Percentiles rank a stretch among this genome's conserved stretches.
phyloP scores from a whole-genome alignment of 2,329 filamentous ascomycete genomes.

The Colletotrichum simmondsii region DNA sequence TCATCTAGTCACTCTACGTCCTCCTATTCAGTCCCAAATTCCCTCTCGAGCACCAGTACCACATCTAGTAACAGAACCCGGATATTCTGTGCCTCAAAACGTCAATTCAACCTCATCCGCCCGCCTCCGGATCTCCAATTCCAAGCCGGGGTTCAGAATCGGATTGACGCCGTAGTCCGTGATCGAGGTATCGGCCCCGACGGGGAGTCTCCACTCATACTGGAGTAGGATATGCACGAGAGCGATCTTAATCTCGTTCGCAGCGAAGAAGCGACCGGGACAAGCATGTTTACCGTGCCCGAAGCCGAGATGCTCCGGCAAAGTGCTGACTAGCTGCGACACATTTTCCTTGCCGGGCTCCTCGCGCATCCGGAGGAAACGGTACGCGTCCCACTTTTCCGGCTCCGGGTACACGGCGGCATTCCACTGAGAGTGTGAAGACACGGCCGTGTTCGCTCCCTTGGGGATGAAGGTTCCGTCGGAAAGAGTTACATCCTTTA shows the following conservation, averaged over 20 bases:
- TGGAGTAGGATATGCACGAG: constrained; percentile 15
- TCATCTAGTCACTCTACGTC: background rate
- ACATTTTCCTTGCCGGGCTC: constrained; percentile 27
- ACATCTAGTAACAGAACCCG: too few species aligned
- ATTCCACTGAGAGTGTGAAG: constrained; percentile 3
- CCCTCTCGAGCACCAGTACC: too few species aligned
- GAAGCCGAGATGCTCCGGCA: constrained; percentile 47
- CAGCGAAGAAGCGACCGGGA: constrained; percentile 51
- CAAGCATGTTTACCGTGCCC: constrained; percentile 50
- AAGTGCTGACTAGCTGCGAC: constrained; percentile 53
- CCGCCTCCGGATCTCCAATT: constrained; percentile 11
- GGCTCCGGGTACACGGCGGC: constrained; percentile 14
- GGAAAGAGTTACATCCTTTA: constrained; percentile 6
- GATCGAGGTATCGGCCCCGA: background rate
- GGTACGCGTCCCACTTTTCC: constrained; percentile 6
- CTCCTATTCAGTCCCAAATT: too few species aligned
- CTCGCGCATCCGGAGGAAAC: constrained; percentile 22
- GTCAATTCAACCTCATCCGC: constrained; percentile 1
- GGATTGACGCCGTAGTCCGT: background rate
- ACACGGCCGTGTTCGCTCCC: constrained; percentile 3
- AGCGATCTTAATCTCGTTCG: constrained; percentile 47
- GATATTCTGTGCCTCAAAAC: background rate
- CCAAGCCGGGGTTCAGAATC: background rate
- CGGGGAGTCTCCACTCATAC: constrained; percentile 19
- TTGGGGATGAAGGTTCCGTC: constrained; percentile 31